Evolutionary conservation across 2,329 filamentous ascomycete genomes (phyloP), one percentile per base, ranked within the genome.

Genomic region (Colletotrichum musae): DNA sequence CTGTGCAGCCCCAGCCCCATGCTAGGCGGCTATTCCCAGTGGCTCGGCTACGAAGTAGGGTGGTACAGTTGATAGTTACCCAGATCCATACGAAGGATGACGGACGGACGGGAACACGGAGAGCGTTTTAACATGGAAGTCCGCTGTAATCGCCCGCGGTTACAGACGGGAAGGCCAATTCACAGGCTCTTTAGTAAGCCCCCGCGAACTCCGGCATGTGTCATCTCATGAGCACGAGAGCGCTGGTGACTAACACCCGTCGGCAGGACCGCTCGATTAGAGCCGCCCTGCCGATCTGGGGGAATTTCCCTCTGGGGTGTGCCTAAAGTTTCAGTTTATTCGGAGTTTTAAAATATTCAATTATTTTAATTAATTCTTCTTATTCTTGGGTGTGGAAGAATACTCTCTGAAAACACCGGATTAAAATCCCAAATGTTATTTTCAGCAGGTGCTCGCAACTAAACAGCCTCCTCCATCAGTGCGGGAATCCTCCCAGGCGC

Each of bases 211-310:
- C 45, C 45, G 41, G 53, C 65, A 58, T 64, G 59, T 68, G 65
- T 68, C 53, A 68, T 58, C 64, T 68, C 58, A 63, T 63, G 32
- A 36, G 32, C 32, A 36, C 32, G 32, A 36, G 32, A 36, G 32
- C 32, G 18, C 45, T 43, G 36, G 24, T 62, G 64, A 62, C 63
- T 66, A 61, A 66, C 26, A 51, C 48, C 32, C 36, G 24, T n/a
- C 48, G 15, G 10, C n/a, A 48, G 32, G 18, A 15, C 48, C 48
- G 48, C 48, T 52, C 24, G 48, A 21, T 26, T 61, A 36, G 32
- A 36, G 26, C 26, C 9, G 32, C 58, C 4, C 18, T 36, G 36
- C 43, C 13, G 41, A 51, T 50, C 50, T 26, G 32, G 54, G 48
- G 53, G 32, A 1, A n/a, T 53, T 53, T 39, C 15, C 16, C 13